Base-by-base conservation (phyloP, 2,329 filamentous ascomycete species). In the Lasiodiplodia theobromae region DNA sequence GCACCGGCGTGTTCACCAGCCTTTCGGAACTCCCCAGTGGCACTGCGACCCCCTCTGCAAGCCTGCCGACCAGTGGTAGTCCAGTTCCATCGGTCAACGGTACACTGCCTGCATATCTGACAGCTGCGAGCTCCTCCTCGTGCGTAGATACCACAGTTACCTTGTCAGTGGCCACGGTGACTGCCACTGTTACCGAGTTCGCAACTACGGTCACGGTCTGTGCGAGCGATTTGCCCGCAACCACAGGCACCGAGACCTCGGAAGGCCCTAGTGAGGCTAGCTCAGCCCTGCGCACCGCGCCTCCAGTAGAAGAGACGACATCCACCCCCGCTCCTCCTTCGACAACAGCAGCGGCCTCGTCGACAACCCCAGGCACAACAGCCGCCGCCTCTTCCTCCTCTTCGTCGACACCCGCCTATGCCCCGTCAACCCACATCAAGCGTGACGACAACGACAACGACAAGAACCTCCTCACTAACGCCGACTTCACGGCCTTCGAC, bases 401-500 rank as follows among this genome's bases (percentile, higher is more conserved):
- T 44, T 6, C 28, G 2, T 44, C 60, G 10, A 44, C 60, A 8
- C 47, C 14, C 70, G 67, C 58, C 25, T 21, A n/a, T 11, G 25
- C 60, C 23, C 14, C 57, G 4, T 23, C 14, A 12, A 34, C 51
- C 16, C 51, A 23, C 16, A 25, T 7, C 40, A 28, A 31, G 5
- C 37, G 10, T 70, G 69, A 0, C 75, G 77, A 75, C 70, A 70
- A 69, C 12, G 67, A 73, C 38, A 5, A 5, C 51, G 62, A 51
- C 10, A 64, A 31, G 10, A 77, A 76, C 69, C 69, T 76, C 54
- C 66, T 78, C 8, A 72, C 72, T 44, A 77, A 78, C 62, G 69
- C 75, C 5, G 70, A 70, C 64, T 76, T 78, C 57, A 69, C 72
- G 52, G 47, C 12, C 6, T 31, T 70, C 25, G 69, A 71, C 37